Evolutionary conservation across 768 basidiomycete genomes (phyloP), one percentile per base, ranked within the genome.

Genomic region (Boletellus ananas): DNA sequence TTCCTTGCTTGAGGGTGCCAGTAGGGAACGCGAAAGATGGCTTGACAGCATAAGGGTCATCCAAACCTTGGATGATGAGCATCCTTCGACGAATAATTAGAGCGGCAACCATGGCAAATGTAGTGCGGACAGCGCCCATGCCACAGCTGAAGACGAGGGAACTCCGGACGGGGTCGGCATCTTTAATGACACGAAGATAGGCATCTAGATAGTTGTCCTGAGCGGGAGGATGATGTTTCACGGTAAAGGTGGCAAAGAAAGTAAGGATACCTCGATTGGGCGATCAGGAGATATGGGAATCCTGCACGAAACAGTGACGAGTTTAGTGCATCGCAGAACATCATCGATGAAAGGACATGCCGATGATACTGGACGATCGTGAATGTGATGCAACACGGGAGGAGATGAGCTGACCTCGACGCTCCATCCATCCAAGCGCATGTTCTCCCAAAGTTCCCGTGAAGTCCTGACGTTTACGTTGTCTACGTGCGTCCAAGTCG

Each of bases 101-200:
- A 1, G 95, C 94, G 7, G 93, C 90, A n/a, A 86, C 80, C 96
- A 98, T 98, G 3, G 91, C 93, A 63, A 96, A 98, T 0, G 94
- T 97, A 3, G 94, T 94, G 17, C 95, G 80, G 1, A 97, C 94
- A 3, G 91, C 92, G 39, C 96, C 96, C 84, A 95, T 93, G 29
- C 96, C 95, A 65, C 95, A 97, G 43, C 89, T 93, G 66, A 98
- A 97, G 4, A 98, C 88, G 17, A 98, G 73, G 0, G 88, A 84
- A 0, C 92, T 93, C 16, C 74, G 74, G 4, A 85, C 70, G 2
- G 95, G 94, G 59, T 95, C 90, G 0, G 87, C 80, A 34, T 78
- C 69, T 54, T 83, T 81, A 51, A 99, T 87, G 31, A 95, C 84
- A 3, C 76, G 78, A 17, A 94, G 74, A 65, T 97, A 99, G 1